A percentile compares a stretch with the other conserved stretches of the same genome.
phyloP scores from a whole-genome alignment of 78 protist genomes.

The Pigoraptor vietnamica region DNA sequence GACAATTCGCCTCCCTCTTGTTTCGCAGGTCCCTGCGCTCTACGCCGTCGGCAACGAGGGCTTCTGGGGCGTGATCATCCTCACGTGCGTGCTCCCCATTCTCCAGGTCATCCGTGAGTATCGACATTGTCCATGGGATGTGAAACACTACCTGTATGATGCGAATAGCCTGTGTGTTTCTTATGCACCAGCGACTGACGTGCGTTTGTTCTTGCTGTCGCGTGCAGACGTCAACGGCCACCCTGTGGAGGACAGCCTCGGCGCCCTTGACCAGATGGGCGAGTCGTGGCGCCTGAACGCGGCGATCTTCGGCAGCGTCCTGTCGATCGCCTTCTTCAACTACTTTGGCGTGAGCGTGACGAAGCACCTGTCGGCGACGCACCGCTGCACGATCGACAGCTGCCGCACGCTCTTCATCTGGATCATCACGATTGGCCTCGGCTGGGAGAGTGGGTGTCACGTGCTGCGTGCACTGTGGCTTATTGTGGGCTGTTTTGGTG shows the following conservation, averaged over 20 bases:
- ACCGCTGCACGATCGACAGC: constrained; percentile 3
- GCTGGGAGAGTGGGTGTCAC: background rate
- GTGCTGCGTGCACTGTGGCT: too few relatives aligned
- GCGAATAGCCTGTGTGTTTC: too few relatives aligned
- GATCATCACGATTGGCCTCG: background rate
- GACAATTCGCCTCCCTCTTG: background rate
- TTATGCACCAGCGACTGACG: too few relatives aligned
- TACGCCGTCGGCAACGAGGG: background rate
- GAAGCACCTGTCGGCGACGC: background rate
- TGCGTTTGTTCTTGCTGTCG: background rate
- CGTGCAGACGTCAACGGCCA: background rate
- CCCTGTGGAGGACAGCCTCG: background rate
- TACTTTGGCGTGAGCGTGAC: background rate
- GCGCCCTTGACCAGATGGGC: background rate
- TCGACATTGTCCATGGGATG: too few relatives aligned
- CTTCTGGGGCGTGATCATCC: background rate
- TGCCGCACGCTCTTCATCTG: background rate
- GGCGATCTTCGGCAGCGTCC: background rate
- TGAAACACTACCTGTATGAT: too few relatives aligned
- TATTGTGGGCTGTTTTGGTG: too few relatives aligned
- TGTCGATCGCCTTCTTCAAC: constrained; percentile 8
- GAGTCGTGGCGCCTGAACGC: background rate
- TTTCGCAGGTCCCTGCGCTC: background rate
- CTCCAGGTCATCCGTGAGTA: background rate
- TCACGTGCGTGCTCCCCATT: background rate